Conservation (phyloP, 768 basidiomycete genomes). For the Lyophyllum atratum region DNA sequence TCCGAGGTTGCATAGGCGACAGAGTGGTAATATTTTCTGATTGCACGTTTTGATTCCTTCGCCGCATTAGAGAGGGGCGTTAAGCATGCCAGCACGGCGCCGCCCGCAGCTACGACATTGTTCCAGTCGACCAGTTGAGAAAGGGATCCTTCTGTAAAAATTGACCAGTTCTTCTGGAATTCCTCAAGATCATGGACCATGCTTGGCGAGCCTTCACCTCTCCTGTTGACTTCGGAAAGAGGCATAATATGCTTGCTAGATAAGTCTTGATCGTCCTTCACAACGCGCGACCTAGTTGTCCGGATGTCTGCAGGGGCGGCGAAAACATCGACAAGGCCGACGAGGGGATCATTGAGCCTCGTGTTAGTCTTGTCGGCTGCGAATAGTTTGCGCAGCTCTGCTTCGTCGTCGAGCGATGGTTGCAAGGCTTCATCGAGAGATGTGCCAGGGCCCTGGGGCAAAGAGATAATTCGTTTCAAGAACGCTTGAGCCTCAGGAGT, state of each 20-base stretch:
- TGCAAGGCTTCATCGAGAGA: slow-evolving; percentile 47
- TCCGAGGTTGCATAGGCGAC: slow-evolving; percentile 61
- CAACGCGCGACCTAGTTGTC: slow-evolving; percentile 50
- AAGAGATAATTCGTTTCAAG: slow-evolving; percentile 20
- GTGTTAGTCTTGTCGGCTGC: slow-evolving; percentile 50
- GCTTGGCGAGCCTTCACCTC: slow-evolving; percentile 49
- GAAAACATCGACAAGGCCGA: slow-evolving; percentile 64
- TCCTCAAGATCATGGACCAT: slow-evolving; percentile 54
- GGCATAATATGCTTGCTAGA: slow-evolving; percentile 55
- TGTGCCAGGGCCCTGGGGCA: slow-evolving; percentile 26
- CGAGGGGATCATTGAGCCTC: slow-evolving; percentile 47
- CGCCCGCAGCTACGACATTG: slow-evolving; percentile 65
- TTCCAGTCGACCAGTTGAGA: slow-evolving; percentile 62
- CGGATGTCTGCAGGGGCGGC: slow-evolving; percentile 48
- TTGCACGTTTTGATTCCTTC: slow-evolving; percentile 54
- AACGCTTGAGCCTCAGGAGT: slow-evolving; percentile 26
- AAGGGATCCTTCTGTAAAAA: slow-evolving; percentile 64
- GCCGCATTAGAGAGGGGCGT: slow-evolving; percentile 48
- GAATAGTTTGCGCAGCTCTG: slow-evolving; percentile 54
- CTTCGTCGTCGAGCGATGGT: slow-evolving; percentile 59
- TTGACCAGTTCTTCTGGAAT: slow-evolving; percentile 64
- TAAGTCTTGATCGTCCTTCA: slow-evolving; percentile 45
- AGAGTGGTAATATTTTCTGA: slow-evolving; percentile 59
- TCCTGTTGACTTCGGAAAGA: slow-evolving; percentile 42
- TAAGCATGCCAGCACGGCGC: slow-evolving; percentile 60